Percentiles rank a stretch among this genome's conserved stretches.
Conservation (phyloP, 305 asterid genomes). For the Euphrasia arctica region DNA sequence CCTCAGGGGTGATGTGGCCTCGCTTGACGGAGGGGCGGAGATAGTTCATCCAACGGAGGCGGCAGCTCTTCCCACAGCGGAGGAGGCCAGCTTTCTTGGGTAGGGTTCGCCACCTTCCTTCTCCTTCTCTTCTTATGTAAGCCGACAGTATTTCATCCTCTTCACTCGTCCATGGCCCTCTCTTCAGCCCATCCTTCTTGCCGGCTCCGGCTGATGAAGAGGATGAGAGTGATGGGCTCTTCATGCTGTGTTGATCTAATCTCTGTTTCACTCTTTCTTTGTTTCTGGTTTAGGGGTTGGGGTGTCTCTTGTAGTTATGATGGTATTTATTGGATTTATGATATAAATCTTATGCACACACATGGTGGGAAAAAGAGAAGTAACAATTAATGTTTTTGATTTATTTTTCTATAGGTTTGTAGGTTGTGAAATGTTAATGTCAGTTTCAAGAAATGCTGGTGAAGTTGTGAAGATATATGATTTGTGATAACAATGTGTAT, state of each 20-base stretch:
- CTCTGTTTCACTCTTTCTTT: constrained; percentile 19
- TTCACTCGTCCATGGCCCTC: constrained; percentile 77
- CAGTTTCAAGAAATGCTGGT: constrained; percentile 6
- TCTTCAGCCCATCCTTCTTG: constrained; percentile 50
- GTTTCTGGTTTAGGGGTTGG: neutral
- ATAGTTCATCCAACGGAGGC: constrained; percentile 90
- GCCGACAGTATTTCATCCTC: constrained; percentile 61
- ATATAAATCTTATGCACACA: too few relatives aligned
- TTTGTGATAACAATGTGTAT: neutral
- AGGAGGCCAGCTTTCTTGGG: constrained; percentile 91
- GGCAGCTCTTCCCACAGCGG: constrained; percentile 92
- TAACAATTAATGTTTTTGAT: neutral
- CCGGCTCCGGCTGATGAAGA: neutral
- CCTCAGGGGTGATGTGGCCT: constrained; percentile 66
- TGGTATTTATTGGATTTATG: neutral
- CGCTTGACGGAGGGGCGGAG: constrained; percentile 86
- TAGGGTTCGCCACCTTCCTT: constrained; percentile 71
- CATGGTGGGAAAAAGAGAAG: neutral
- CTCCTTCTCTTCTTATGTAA: constrained; percentile 27
- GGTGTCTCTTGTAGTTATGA: neutral
- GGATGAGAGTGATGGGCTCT: constrained; percentile 18
- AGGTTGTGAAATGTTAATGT: constrained; percentile 1
- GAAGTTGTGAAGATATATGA: neutral
- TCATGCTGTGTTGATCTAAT: constrained; percentile 12
- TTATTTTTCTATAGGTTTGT: neutral